Conservation (phyloP, 352 stramenopile genomes). For the Globisporangium solare region DNA sequence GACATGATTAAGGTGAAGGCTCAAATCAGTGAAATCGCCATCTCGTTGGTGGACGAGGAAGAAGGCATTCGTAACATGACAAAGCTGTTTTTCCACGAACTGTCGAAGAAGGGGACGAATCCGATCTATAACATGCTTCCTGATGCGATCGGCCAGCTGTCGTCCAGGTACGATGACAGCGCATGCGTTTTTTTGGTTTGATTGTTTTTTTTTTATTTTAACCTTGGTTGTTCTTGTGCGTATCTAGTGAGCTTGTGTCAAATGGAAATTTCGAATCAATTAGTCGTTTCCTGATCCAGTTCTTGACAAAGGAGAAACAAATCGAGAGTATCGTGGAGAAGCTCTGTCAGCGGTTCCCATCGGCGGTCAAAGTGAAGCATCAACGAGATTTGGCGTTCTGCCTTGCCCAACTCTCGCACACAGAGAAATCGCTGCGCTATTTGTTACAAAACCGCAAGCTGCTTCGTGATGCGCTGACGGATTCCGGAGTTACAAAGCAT, state of each 20-base stretch:
- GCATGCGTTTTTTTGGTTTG: neutral
- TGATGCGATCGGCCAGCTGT: slow-evolving; percentile 95
- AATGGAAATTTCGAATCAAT: slow-evolving; percentile 91
- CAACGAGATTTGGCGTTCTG: slow-evolving; percentile 93
- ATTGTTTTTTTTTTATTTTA: neutral
- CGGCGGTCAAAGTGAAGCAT: slow-evolving; percentile 60
- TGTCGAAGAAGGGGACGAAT: slow-evolving; percentile 95
- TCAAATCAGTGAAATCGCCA: slow-evolving; percentile 93
- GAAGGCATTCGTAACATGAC: slow-evolving; percentile 91
- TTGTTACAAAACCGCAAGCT: slow-evolving; percentile 85
- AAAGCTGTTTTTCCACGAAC: slow-evolving; percentile 95
- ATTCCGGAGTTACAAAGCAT: slow-evolving; percentile 87
- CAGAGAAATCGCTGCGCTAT: slow-evolving; percentile 92
- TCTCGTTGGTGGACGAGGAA: slow-evolving; percentile 94
- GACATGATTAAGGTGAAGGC: slow-evolving; percentile 99
- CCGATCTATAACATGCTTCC: slow-evolving; percentile 99
- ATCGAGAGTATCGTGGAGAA: slow-evolving; percentile 88
- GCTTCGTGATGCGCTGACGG: slow-evolving; percentile 91
- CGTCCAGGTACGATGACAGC: slow-evolving; percentile 37
- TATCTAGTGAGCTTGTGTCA: slow-evolving; percentile 58
- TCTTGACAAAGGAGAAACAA: slow-evolving; percentile 96
- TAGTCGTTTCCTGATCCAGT: slow-evolving; percentile 95
- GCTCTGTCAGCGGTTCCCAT: slow-evolving; percentile 91
- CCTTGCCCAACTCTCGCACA: slow-evolving; percentile 90
- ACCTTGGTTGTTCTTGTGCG: slow-evolving; percentile 7